Evolutionary conservation across 108 stramenopile species (phyloP), one percentile per base, ranked within the genome.

Genomic region (Cyclostephanos invisitatus): DNA sequence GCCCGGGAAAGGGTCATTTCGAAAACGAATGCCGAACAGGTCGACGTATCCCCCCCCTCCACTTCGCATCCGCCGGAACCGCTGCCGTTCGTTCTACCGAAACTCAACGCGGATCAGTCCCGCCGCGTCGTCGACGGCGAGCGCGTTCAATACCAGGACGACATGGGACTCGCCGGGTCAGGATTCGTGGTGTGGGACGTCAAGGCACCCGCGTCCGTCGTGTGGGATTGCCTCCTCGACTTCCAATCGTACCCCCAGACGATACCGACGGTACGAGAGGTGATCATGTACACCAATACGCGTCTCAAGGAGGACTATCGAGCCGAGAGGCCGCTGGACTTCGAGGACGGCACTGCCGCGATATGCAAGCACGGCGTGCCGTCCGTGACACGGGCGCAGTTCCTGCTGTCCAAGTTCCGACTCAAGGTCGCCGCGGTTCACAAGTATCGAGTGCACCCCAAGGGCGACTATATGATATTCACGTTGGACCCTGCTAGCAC

Each of bases 361-460:
- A 85, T 83, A 56, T 80, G 83, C 12, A 87, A 88, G 46, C 90
- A 90, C 62, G 93, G 93, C 0, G 82, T 86, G 5, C 91, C 93
- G 15, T 84, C 85, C 22, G 86, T 91, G 7, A 90, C 93, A 0
- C 83, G 93, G 25, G 93, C 93, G 12, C 70, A 83, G 22, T 94
- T 94, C 76, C 64, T 79, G 7, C 75, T 94, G 24, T 83, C 81
- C 70, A 94, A 94, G 57, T 94, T 92, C 64, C 81, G 84, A 64
- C 80, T 94, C 36, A 94, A 94, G 68, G 92, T 94, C 71, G 93
- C 93, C 12, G 93, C 93, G 1, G 81, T 94, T 44, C 93, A 94
- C 76, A 87, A 84, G 40, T 94, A 94, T 47, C 72, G 84, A 6
- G 91, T 91, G 11, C 93, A 94, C 70, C 88, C 89, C 0, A 62